Evolutionary conservation across 805 yeast genomes (phyloP), one percentile per base, ranked within the genome.

Genomic region (Saturnispora kantuleensis): DNA sequence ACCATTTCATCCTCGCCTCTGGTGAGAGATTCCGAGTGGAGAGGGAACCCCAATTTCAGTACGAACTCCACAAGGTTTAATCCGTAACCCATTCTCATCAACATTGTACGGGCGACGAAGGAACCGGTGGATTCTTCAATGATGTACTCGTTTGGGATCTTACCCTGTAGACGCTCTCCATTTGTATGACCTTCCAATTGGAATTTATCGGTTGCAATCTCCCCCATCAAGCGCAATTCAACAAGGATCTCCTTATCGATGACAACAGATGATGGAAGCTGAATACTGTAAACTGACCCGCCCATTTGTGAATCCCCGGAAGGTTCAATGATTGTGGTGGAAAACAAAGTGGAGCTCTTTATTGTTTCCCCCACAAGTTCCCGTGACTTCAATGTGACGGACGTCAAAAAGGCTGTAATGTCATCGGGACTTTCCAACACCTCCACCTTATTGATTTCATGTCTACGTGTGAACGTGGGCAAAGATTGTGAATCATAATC

Each of bases 181-280:
- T 73, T 73, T 26, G 72, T 65, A 5, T 63, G 58, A 36, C 74
- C 51, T 26, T 56, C 61, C 4, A 69, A 59, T 39, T 55, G 50
- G 52, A 70, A 69, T 44, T 70, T 55, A 56, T 67, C 49, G 57
- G 60, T 46, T 59, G 59, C 47, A 68, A 64, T 29, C 33, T 62
- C 54, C 41, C 67, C 69, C 50, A 71, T 67, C 42, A 79, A 60
- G 26, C 66, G 60, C 4, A 72, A 70, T 17, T 66, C 54, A 4
- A 77, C 56, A 4, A 71, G 63, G 38, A 77, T 57, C 1, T 77
- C 68, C 31, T 70, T 69, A 34, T 63, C 62, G 17, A 53, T 41
- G 10, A 57, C 53, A 16, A 74, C 71, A 37, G 64, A 62, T 10
- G 67, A 58, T 10, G 81, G 79, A 42, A 79, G 58, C 12, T 67